Percentiles rank a stretch among this genome's conserved stretches.
These are phyloP conservation scores for Chlorella sp. DNA, from an alignment of 139 green algal species.

Conservation along the genomic window DNA sequence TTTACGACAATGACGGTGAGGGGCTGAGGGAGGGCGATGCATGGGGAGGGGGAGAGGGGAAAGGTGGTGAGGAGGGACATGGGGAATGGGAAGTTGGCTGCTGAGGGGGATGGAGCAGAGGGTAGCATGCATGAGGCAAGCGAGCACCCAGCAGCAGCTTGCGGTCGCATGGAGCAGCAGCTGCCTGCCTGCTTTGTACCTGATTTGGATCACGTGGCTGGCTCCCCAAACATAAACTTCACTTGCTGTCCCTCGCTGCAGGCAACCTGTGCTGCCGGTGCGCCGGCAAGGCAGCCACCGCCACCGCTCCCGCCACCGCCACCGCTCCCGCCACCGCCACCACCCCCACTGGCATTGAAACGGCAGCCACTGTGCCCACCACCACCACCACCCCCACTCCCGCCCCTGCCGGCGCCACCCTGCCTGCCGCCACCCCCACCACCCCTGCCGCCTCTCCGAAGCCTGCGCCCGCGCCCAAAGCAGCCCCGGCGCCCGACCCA, in stretches of 20 bases:
- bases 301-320: not conserved
- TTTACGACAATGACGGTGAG: not conserved
- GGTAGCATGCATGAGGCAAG: too few relatives aligned
- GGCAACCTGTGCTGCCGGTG: slow-evolving; percentile 12
- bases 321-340: not conserved
- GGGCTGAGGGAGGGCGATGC: not conserved
- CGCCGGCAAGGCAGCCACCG: not conserved
- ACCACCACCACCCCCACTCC: not conserved
- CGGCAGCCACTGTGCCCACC: not conserved
- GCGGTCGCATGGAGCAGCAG: not conserved
- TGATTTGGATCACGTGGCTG: not conserved
- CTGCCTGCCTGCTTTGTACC: too few relatives aligned
- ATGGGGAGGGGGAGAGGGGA: not conserved
- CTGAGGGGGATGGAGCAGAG: too few relatives aligned
- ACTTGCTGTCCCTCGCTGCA: not conserved
- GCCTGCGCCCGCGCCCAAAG: not conserved
- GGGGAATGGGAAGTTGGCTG: not conserved
- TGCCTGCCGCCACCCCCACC: not conserved
- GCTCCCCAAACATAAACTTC: not conserved
- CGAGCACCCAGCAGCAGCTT: too few relatives aligned
- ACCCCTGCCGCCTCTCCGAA: not conserved
- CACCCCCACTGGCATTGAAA: not conserved
- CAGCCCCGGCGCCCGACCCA: not conserved
- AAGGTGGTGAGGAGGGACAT: not conserved
- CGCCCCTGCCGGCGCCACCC: not conserved